phyloP scores from a whole-genome alignment of 225 moss, liverwort and hornwort species.

The Physcomitrium patens region DNA sequence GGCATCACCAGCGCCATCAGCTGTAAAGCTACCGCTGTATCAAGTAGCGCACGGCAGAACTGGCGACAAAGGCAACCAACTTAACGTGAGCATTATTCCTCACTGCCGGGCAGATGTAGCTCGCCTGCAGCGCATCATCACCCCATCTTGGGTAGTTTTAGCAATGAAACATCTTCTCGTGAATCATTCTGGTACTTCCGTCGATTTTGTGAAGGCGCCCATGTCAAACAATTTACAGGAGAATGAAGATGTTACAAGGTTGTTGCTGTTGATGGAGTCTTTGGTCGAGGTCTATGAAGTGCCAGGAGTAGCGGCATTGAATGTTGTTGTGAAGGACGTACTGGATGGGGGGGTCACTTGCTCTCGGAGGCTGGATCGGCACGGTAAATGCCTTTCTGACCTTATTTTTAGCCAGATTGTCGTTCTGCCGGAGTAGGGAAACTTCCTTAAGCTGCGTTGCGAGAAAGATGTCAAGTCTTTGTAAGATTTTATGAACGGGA shows the following conservation, averaged over 20 bases:
- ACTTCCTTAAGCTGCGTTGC: background rate
- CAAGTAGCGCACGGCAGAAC: slow-evolving; percentile 79
- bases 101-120: slow-evolving; percentile 64
- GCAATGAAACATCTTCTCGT: slow-evolving; percentile 43
- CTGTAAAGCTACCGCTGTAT: slow-evolving; percentile 65
- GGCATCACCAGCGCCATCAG: slow-evolving; percentile 57
- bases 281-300: slow-evolving; percentile 55
- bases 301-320: slow-evolving; percentile 71
- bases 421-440: slow-evolving; percentile 36
- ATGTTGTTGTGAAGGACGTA: slow-evolving; percentile 63
- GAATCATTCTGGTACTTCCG: background rate
- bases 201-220: slow-evolving; percentile 6
- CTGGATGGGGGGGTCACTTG: slow-evolving; percentile 86
- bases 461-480: background rate
- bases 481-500: background rate
- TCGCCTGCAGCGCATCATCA: slow-evolving; percentile 55
- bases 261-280: slow-evolving; percentile 8
- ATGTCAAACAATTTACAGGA: slow-evolving; percentile 9
- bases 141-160: slow-evolving; percentile 50
- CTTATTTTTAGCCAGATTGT: slow-evolving; percentile 67
- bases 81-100: slow-evolving; percentile 78
- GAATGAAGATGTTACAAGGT: slow-evolving; percentile 1
- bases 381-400: slow-evolving; percentile 82
- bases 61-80: slow-evolving; percentile 81
- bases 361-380: slow-evolving; percentile 79